A percentile compares a stretch with the other conserved stretches of the same genome.
Conservation (phyloP, 2,329 filamentous ascomycete genomes). For the Mycosphaerella arachidis region DNA sequence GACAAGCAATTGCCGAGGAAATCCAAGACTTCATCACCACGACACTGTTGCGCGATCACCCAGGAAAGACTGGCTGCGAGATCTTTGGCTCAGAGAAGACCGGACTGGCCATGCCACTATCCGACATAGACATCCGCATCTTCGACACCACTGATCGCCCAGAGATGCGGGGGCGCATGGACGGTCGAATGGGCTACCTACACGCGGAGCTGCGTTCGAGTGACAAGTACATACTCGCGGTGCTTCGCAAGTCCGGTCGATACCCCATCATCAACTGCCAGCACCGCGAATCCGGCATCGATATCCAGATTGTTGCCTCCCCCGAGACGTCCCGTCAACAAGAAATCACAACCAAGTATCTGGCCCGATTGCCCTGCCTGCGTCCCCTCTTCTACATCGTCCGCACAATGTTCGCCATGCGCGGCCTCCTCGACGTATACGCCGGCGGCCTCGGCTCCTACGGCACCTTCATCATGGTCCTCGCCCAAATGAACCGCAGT, state of each 20-base stretch:
- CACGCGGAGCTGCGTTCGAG: conserved; percentile 7
- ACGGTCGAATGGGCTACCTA: conserved; percentile 5
- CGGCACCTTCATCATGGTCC: conserved; percentile 54
- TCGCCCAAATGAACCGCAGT: conserved; percentile 42
- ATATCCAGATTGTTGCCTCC: conserved; percentile 49
- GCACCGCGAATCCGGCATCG: conserved; percentile 47
- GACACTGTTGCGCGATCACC: conserved; percentile 14
- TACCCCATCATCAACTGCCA: conserved; percentile 41
- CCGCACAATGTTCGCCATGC: conserved; percentile 48
- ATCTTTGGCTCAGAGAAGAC: conserved; percentile 53
- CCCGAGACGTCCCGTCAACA: conserved; percentile 39
- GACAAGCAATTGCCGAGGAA: conserved; percentile 34
- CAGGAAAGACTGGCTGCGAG: conserved; percentile 23
- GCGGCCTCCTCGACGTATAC: conserved; percentile 46
- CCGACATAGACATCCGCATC: conserved; percentile 52
- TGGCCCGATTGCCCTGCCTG: conserved; percentile 48
- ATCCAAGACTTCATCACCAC: conserved; percentile 23
- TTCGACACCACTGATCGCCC: conserved; percentile 29
- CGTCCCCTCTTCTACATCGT: conserved; percentile 47
- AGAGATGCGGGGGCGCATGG: conserved; percentile 1
- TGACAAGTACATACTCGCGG: neutral
- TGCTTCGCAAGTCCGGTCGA: conserved; percentile 23
- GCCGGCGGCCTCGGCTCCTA: conserved; percentile 52
- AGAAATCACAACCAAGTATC: conserved; percentile 44
- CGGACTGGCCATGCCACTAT: conserved; percentile 49